Base-by-base conservation (phyloP, 352 stramenopile species). In the Globisporangium polare region DNA sequence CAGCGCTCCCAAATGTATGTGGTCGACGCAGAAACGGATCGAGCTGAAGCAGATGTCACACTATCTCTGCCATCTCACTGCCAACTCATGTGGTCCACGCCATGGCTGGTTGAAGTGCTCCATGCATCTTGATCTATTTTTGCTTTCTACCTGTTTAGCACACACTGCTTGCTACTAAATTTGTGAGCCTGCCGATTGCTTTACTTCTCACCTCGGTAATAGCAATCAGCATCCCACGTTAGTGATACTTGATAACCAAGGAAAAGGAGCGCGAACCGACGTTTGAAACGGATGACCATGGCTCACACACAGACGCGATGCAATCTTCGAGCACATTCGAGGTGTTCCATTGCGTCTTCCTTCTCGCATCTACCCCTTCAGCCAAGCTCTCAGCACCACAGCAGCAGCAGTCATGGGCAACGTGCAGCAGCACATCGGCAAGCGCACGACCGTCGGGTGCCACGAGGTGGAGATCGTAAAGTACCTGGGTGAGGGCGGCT, bases 381-480 rank as follows among this genome's bases (percentile, higher is more conserved):
- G 39, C 5, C 39, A 13, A 45, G 17, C 49, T 42, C 27, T 41
- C 15, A 12, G 10, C 17, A 39, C 47, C 26, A 31, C 8, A 53
- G 45, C 46, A 53, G 22, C 50, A 53, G 27, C 33, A 41, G 65
- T 0, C 17, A 89, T 89, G 80, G 80, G 80, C 55, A 90, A 90
- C 71, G 75, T 89, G n/a, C 81, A 93, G 71, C 75, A 88, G 52
- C 78, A 93, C 67, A 80, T 93, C 29, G 84, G 84, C 18, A 86
- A 86, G 58, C 77, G 77, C 9, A 78, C 78, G 58, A 73, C 75
- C 29, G 71, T 93, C 26, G 84, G 77, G 6, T 72, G 75, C 22
- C 80, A 87, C 47, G 78, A 88, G 47, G 72, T 93, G 6, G 82
- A 93, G 51, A 74, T 75, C 37, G 63, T 80, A 59, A 88, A 90